A percentile compares a stretch with the other conserved stretches of the same genome.
Evolutionary conservation across 2,329 filamentous ascomycete genomes (phyloP).

Genomic region (Exophiala aquamarina): DNA sequence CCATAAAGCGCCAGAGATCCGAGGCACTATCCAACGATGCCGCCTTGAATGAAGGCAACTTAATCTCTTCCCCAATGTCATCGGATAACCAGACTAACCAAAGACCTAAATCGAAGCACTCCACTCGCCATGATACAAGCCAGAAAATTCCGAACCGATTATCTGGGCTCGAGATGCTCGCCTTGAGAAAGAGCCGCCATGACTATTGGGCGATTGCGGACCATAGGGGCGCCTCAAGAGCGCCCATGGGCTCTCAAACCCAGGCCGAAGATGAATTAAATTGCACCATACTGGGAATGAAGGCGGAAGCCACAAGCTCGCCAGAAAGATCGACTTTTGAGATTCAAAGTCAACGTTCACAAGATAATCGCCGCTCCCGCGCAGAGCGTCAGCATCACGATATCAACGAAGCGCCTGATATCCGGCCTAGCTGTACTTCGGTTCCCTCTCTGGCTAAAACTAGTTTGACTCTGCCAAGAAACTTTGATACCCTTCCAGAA

Average conservation of each 20-base stretch:
- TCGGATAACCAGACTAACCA: background rate
- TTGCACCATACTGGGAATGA: no score
- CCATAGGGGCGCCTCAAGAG: background rate
- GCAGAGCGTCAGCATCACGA: no score
- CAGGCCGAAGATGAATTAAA: no score
- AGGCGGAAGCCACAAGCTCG: no score
- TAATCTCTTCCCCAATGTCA: constrained; percentile 9
- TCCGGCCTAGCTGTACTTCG: background rate
- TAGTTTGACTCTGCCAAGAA: constrained; percentile 11
- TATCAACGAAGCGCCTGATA: no score
- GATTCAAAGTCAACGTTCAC: no score
- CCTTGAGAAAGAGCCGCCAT: background rate
- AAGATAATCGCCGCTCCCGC: no score
- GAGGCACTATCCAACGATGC: background rate
- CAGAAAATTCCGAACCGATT: background rate
- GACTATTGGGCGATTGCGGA: background rate
- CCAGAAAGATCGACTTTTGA: no score
- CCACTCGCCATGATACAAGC: background rate
- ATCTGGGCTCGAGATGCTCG: constrained; percentile 10
- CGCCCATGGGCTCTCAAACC: background rate
- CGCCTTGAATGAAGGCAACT: no score
- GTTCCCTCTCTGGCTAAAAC: background rate
- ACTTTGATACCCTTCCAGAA: constrained; percentile 10
- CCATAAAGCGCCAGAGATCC: background rate
- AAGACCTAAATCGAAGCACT: background rate